These are phyloP conservation scores for Sporothrix inflata DNA, from an alignment of 2,329 filamentous ascomycete species.

Conservation along the genomic window DNA sequence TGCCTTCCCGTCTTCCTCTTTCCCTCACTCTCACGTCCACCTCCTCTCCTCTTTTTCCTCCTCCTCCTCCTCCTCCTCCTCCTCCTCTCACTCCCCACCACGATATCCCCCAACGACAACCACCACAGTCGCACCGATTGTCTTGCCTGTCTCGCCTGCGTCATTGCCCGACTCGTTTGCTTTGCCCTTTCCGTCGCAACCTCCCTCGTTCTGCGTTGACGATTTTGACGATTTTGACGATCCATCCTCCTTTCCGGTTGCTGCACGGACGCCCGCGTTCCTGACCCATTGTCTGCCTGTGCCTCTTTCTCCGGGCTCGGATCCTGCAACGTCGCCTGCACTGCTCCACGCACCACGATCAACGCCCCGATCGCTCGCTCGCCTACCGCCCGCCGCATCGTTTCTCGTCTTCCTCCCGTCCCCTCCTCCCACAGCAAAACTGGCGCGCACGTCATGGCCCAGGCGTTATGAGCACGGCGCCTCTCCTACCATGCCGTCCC, in stretches of 20 bases:
- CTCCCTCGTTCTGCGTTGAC: conserved; percentile 8
- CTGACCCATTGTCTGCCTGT: not conserved
- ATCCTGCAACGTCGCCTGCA: conserved; percentile 1
- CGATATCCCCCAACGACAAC: not conserved
- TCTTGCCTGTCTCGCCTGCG: conserved; percentile 2
- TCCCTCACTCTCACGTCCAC: conserved; percentile 6
- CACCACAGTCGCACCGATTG: conserved; percentile 3
- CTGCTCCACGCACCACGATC: not conserved
- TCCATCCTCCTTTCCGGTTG: not conserved
- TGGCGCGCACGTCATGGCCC: conserved; percentile 35
- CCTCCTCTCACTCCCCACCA: not conserved
- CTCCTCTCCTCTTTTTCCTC: not conserved
- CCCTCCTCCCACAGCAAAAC: conserved; percentile 22
- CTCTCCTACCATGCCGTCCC: conserved; percentile 37
- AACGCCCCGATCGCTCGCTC: not conserved
- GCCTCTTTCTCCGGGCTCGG: not conserved
- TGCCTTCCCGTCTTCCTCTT: conserved; percentile 1
- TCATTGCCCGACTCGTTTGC: conserved; percentile 16
- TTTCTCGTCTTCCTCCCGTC: not conserved
- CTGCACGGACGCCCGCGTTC: not conserved
- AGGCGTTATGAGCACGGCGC: conserved; percentile 36
- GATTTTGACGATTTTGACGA: conserved; percentile 3
- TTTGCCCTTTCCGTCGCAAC: conserved; percentile 3
- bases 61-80: not conserved
- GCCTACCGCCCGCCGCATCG: not conserved